phyloP scores from a whole-genome alignment of 2,329 filamentous ascomycete species.

The Cladosporium colombiae region DNA sequence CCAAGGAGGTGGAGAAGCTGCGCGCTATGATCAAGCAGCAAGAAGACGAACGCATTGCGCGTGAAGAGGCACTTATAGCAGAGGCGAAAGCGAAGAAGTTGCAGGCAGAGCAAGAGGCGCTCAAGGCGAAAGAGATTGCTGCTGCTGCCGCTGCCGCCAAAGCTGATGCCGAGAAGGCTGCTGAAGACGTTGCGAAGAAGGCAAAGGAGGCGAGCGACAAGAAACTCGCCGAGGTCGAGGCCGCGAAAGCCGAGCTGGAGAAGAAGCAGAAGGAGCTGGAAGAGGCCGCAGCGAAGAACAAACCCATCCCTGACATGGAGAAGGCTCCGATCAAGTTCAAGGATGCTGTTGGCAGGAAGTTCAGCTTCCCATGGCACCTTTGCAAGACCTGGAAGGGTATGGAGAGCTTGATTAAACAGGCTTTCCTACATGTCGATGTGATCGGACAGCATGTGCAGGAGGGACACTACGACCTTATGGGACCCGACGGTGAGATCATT shows the following conservation, averaged over 20 bases:
- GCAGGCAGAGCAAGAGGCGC: conserved; percentile 35
- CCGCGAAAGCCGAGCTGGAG: conserved; percentile 53
- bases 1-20: conserved; percentile 35
- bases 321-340: conserved; percentile 85
- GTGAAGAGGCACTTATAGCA: conserved; percentile 32
- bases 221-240: conserved; percentile 56
- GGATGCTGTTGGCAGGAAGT: conserved; percentile 87
- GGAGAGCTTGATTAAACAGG: conserved; percentile 52
- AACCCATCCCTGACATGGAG: conserved; percentile 54
- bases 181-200: conserved; percentile 52
- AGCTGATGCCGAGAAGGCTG: conserved; percentile 43
- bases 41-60: conserved; percentile 42
- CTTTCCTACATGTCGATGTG: conserved; percentile 50
- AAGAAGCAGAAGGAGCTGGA: conserved; percentile 51
- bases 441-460: conserved; percentile 49
- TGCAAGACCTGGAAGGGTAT: conserved; percentile 66
- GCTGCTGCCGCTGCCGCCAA: conserved; percentile 42
- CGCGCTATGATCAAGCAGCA: conserved; percentile 45
- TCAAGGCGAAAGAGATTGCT: conserved; percentile 32
- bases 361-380: conserved; percentile 84
- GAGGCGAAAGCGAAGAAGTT: conserved; percentile 32
- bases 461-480: conserved; percentile 51
- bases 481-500: conserved; percentile 52
- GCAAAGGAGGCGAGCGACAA: conserved; percentile 49
- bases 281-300: conserved; percentile 49